These are phyloP conservation scores for Hsuehochloa calcarea DNA, from an alignment of 176 grass and related monocot species.

Conservation along the genomic window DNA sequence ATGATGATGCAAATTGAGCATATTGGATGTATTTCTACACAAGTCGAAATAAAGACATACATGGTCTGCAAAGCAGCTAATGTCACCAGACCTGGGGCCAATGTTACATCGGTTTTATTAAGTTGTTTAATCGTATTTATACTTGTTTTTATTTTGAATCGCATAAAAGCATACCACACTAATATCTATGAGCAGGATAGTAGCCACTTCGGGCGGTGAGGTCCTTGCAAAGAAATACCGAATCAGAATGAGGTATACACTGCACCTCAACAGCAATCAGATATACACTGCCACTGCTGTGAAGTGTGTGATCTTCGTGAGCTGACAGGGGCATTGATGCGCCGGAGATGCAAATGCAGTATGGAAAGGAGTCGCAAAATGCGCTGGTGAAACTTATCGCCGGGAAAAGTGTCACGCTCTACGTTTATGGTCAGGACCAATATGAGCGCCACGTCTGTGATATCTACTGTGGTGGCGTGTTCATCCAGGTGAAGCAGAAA, in stretches of 20 bases:
- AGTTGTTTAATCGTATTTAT: no score
- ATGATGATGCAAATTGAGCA: no score
- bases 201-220: not conserved
- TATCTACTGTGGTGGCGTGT: constrained; percentile 45
- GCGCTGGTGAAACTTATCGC: constrained; percentile 46
- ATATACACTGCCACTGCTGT: no score
- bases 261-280: not conserved
- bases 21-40: no score
- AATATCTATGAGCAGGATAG: constrained; percentile 31
- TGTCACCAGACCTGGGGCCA: no score
- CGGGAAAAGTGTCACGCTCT: constrained; percentile 32
- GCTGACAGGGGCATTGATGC: constrained; percentile 62
- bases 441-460: constrained; percentile 50
- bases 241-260: constrained; percentile 63
- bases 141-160: not conserved
- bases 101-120: no score
- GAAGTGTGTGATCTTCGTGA: not conserved
- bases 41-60: no score
- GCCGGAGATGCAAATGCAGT: constrained; percentile 46
- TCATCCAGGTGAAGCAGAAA: constrained; percentile 49
- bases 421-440: constrained; percentile 41
- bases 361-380: constrained; percentile 47
- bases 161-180: not conserved
- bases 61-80: no score
- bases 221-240: constrained; percentile 40